A percentile compares a stretch with the other conserved stretches of the same genome.
phyloP scores from a whole-genome alignment of 2,329 filamentous ascomycete species.

The Xylariaceae sp. region DNA sequence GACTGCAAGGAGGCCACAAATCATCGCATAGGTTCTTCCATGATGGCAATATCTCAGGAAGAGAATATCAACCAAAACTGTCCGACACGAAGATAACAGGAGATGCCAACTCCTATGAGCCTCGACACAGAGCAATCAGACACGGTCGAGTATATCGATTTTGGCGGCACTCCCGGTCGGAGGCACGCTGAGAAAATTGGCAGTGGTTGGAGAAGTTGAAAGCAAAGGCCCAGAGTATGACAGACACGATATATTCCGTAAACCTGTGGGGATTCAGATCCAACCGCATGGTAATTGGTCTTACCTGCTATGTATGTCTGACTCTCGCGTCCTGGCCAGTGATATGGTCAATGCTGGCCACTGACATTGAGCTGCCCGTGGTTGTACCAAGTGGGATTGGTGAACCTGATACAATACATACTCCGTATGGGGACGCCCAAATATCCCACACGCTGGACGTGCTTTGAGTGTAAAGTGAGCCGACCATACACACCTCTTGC shows the following conservation, averaged over 20 bases:
- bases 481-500: no score
- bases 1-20: background rate
- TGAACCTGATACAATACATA: no score
- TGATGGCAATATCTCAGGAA: background rate
- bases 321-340: no score
- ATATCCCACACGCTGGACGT: no score
- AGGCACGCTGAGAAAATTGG: background rate
- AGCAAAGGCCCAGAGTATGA: background rate
- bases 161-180: background rate
- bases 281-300: background rate
- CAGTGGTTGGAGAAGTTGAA: background rate
- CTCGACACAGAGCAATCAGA: background rate
- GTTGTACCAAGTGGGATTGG: no score
- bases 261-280: background rate
- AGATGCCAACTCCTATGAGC: background rate
- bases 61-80: background rate
- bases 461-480: no score
- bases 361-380: no score
- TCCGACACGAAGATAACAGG: background rate
- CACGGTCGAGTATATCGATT: background rate
- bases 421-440: no score
- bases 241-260: background rate
- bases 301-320: no score
- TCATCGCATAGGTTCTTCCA: background rate
- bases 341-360: no score